Evolutionary conservation across 345 rosid species (phyloP).

Genomic region (Mercurialis annua): DNA sequence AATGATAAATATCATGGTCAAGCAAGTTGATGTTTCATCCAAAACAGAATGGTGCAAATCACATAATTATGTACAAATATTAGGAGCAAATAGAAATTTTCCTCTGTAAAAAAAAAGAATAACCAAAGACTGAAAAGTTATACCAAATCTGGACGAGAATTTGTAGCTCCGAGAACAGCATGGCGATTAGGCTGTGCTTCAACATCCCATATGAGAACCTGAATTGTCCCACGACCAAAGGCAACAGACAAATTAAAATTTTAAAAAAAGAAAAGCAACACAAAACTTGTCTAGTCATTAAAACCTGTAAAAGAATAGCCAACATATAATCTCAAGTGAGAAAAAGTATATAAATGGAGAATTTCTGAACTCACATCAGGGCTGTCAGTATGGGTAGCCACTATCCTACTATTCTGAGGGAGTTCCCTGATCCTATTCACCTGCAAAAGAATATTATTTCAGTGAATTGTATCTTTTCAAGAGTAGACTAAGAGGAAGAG

Average conservation of each 20-base stretch:
- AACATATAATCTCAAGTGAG: neutral
- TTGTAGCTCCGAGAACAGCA: slow-evolving; percentile 91
- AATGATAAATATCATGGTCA: neutral
- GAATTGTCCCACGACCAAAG: slow-evolving; percentile 21
- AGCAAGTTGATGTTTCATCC: neutral
- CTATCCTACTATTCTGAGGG: slow-evolving; percentile 84
- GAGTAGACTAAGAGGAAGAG: slow-evolving; percentile 4
- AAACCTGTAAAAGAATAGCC: neutral
- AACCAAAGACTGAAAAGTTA: neutral
- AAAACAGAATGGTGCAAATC: neutral
- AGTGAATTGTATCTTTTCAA: neutral
- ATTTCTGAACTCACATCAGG: slow-evolving; percentile 64
- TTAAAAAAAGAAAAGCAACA: too few relatives aligned
- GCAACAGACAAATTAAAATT: too few relatives aligned
- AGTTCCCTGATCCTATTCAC: slow-evolving; percentile 99
- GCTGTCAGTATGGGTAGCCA: slow-evolving; percentile 99
- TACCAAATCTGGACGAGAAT: slow-evolving; percentile 98
- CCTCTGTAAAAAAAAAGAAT: neutral
- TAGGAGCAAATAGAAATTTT: neutral
- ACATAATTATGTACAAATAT: neutral
- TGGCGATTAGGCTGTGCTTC: slow-evolving; percentile 99
- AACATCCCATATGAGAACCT: slow-evolving; percentile 99
- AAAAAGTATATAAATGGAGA: neutral
- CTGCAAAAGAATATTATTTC: slow-evolving; percentile 34
- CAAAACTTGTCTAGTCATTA: slow-evolving; percentile 3